Base-by-base conservation (phyloP, 768 basidiomycete species). In the Thelephora ganbajun region DNA sequence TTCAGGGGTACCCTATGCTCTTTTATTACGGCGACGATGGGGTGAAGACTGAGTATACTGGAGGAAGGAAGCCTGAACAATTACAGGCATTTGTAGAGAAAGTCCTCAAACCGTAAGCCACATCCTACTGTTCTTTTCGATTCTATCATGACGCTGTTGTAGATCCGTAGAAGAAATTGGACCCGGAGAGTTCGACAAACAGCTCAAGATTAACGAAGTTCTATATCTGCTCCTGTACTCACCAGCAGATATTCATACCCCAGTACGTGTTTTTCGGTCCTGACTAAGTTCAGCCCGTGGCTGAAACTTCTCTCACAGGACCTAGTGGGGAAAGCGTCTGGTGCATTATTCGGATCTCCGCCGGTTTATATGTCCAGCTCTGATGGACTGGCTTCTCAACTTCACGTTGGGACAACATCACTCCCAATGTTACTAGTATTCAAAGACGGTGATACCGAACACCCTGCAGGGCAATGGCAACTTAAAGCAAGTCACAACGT, bases 1-100 rank as follows among this genome's bases (percentile, higher is more conserved):
- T 99, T 14, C 59, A 71, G 23, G 91, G 89, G 1, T 99, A 87
- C 62, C 94, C 94, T 0, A 87, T 83, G 44, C 66, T 98, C 36
- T 64, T 77, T 37, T 83, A 83, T 69, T 86, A 76, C 22, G 53
- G 51, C 11, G 59, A 61, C 3, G 71, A 74, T 6, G 79, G 71
- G 2, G 63, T 67, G 2, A 75, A 69, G 59, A 76, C 77, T 1
- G 91, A 94, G 50, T 94, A 94, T 56, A 72, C 64, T 1, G 83
- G 85, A 20, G 75, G 77, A 1, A 64, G 94, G 37, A 80, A 76
- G 46, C 61, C 94, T 1, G 77, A 81, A 2, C 74, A 79, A 37
- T 66, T 99, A 54, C 70, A 74, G 52, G 65, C 69, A 0, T 99
- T 91, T 60, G 77, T 82, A 0, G 74, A 80, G 54, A 87, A 82